Evolutionary conservation across 2,329 filamentous ascomycete genomes (phyloP), one percentile per base, ranked within the genome.

Genomic region (Ophiostoma angusticollis): DNA sequence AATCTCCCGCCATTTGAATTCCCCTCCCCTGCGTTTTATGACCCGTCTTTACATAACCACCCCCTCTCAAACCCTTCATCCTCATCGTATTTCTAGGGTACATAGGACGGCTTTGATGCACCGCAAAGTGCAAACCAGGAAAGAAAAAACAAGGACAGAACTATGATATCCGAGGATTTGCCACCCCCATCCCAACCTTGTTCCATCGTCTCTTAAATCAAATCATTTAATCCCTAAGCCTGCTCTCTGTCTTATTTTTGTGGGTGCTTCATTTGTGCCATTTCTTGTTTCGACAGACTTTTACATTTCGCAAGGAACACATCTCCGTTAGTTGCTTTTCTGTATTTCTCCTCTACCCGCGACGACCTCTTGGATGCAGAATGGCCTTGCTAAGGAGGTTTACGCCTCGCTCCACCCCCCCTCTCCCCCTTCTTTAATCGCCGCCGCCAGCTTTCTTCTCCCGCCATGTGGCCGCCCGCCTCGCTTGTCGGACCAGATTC

Each of bases 401-500:
- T n/a, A n/a, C n/a, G n/a, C n/a, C n/a, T n/a, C n/a, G n/a, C n/a
- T n/a, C n/a, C n/a, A n/a, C n/a, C n/a, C n/a, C 6, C n/a, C 19
- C 14, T 17, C 21, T 24, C 13, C n/a, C 18, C 25, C 12, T 16
- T 13, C 23, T 14, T 18, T 18, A 32, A 28, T n/a, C 19, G 5
- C 9, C 29, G 6, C 16, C 21, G n/a, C 48, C 44, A 9, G 23
- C 30, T 34, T 34, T 35, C 37, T 45, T 48, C 8, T 31, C 30
- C 25, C 38, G 37, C 48, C 47, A 50, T 4, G 24, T 41, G 8
- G 48, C 44, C 6, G 48, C 34, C 22, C 48, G 44, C 18, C 33
- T 35, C 19, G 37, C 39, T 42, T 43, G 48, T 30, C 50, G 49
- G 38, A 50, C 50, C 51, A 64, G 61, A 50, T 63, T 62, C 51